Evolutionary conservation across 768 basidiomycete species (phyloP), one percentile per base, ranked within the genome.

Genomic region (Termitomyces bulborhizus): DNA sequence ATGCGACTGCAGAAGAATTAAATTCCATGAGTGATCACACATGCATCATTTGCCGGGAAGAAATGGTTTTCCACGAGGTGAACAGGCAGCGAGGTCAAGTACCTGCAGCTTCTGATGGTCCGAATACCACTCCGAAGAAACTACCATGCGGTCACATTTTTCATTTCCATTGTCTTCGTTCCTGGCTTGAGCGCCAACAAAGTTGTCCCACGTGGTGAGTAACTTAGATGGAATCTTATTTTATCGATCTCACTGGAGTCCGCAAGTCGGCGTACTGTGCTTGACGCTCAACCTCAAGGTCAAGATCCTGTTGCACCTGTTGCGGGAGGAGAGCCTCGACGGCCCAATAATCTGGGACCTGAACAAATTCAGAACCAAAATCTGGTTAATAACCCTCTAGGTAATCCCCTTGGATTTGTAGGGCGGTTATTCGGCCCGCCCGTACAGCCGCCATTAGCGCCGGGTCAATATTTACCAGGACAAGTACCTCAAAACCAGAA

Each of bases 31-130:
- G 82, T 49, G 97, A 98, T 70, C 82, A 83, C 55, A 98, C 93
- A 3, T 99, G 97, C 66, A 98, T 99, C 62, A 98, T 99, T 59
- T 99, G 97, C 65, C 83, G 97, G 12, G 97, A 99, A 70, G 97
- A 98, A 66, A 93, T 99, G 94, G 66, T 76, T 51, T 69, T 77
- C 39, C 68, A 64, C 53, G 56, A 55, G 46, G 53, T 32, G 16
- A 6, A 16, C 12, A 44, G 36, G 11, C 47, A 42, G 34, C 55
- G 61, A 21, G 69, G 68, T 42, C 68, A 63, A 46, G 37, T 66
- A 26, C 65, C 66, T 60, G 65, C 56, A 24, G 67, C 63, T 57
- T 46, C 65, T 46, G 85, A 91, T 60, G 91, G 90, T 11, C 90
- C 92, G 8, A 98, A 98, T 65, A 92, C 91, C 52, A 95, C 94